Conservation (phyloP, 2,329 filamentous ascomycete species). For the Hyphodiscus sp. region DNA sequence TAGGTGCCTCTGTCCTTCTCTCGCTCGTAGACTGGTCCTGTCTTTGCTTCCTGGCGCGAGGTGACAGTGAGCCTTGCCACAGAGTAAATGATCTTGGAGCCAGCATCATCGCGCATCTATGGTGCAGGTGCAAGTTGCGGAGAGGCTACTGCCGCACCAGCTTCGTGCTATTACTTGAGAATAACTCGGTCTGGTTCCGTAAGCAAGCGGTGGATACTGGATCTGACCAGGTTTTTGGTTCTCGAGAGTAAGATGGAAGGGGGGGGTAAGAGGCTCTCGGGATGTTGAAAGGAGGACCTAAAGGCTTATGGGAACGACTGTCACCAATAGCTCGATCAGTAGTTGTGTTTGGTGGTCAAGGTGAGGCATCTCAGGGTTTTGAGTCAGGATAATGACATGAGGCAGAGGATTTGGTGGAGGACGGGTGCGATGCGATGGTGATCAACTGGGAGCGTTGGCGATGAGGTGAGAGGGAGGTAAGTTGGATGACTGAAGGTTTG, state of each 20-base stretch:
- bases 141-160: no score
- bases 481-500: neutral
- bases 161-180: neutral
- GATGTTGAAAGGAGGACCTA: neutral
- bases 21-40: neutral
- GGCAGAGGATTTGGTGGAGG: neutral
- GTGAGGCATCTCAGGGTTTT: neutral
- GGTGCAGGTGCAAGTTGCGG: neutral
- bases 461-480: neutral
- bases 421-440: neutral
- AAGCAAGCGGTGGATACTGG: neutral
- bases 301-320: neutral
- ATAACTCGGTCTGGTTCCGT: neutral
- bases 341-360: conserved; percentile 1
- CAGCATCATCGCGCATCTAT: neutral
- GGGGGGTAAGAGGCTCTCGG: neutral
- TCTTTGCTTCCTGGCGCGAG: neutral
- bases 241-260: neutral
- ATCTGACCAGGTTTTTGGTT: neutral
- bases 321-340: neutral
- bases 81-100: neutral
- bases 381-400: neutral
- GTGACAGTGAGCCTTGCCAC: neutral
- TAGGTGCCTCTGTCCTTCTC: conserved; percentile 7
- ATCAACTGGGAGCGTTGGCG: neutral